Evolutionary conservation across 805 yeast genomes (phyloP), one percentile per base, ranked within the genome.

Genomic region (Candida schatavii): DNA sequence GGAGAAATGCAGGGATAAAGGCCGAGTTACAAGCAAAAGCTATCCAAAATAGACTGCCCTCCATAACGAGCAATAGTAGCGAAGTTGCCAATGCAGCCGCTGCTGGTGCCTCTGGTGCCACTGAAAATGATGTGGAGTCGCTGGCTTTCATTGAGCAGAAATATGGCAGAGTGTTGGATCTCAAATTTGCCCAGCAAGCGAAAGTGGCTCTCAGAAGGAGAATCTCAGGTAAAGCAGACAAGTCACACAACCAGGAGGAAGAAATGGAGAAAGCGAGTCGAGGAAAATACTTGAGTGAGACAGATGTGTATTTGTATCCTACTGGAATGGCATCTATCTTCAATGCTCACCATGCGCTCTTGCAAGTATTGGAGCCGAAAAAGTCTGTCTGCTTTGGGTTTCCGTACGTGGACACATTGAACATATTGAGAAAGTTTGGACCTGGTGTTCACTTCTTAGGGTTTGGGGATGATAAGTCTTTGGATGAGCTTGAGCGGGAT

Each of bases 301-400:
- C 78, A 18, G 95, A 90, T 55, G 95, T 93, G 1, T 89, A 77
- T 56, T 70, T 95, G 37, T 89, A 76, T 54, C 93, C 97, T 11
- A 73, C 90, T 3, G 99, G 99, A 14, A 93, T 93, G 97, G 84
- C 96, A 2, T 73, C 96, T 0, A 85, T 93, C 30, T 93, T 84
- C 70, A 75, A 80, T 42, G 86, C 96, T 1, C 96, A 91, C 58
- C 75, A 78, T 45, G 70, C 80, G 6, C 49, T 78, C 15, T 56
- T 80, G 41, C 52, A 66, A 26, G 41, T 46, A 5, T 41, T 41
- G 3, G 43, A 39, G 11, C 58, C 62, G 5, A 58, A 66, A 46
- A 88, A 87, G 59, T 81, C 95, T 1, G 95, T 89, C 2, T 88
- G 96, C 64, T 91, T 87, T 63, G 99, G 99, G 1, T 89, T 90